A percentile compares a stretch with the other conserved stretches of the same genome.
Conservation (phyloP, 2,329 filamentous ascomycete species). For the Diplodia corticola region DNA sequence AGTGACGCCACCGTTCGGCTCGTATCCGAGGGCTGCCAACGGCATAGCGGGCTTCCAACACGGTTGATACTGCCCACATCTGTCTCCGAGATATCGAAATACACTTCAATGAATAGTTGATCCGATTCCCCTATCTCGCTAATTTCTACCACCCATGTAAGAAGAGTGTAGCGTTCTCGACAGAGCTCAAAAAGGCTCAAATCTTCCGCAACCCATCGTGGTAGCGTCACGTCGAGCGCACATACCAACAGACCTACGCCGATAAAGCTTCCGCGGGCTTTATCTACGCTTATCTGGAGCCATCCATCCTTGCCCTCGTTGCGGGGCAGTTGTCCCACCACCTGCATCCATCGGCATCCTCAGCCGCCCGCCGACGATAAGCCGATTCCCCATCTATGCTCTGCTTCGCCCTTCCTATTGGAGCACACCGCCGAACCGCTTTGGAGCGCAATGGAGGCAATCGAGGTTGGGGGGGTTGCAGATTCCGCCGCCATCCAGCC, state of each 20-base stretch:
- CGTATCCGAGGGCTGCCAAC: neutral
- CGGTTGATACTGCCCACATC: no score
- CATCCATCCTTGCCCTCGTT: neutral
- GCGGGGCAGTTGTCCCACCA: neutral
- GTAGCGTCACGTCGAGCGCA: neutral
- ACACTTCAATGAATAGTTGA: no score
- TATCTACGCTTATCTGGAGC: slow-evolving; percentile 12
- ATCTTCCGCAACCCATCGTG: no score
- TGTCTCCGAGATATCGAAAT: no score
- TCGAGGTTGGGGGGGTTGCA: neutral
- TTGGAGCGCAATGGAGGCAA: neutral
- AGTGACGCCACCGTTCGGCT: neutral
- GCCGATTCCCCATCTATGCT: slow-evolving; percentile 7
- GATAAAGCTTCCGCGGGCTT: slow-evolving; percentile 16
- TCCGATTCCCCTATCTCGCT: no score
- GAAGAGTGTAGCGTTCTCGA: no score
- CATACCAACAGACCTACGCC: neutral
- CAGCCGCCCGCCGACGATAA: slow-evolving; percentile 11
- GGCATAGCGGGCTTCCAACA: no score
- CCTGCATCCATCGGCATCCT: slow-evolving; percentile 9
- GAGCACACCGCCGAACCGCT: neutral
- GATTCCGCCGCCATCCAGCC: neutral
- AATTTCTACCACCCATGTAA: no score
- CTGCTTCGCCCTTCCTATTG: slow-evolving; percentile 10
- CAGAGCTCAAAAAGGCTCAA: no score